Evolutionary conservation across 164 flowering plant genomes (phyloP).

Genomic region (Nymphaea thermarum): DNA sequence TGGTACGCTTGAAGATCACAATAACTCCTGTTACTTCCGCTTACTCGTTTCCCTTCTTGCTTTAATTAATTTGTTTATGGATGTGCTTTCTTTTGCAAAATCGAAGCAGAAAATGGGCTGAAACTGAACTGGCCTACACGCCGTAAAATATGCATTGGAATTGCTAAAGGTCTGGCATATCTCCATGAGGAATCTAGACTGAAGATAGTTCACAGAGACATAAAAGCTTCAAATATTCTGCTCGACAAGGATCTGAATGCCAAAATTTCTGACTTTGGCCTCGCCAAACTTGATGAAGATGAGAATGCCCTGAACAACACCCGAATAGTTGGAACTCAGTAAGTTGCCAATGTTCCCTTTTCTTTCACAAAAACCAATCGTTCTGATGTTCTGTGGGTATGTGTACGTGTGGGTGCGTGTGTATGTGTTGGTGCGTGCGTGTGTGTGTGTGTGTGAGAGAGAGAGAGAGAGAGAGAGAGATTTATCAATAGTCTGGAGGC

Average conservation of each 20-base stretch:
- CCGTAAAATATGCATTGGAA: slow-evolving; percentile 46
- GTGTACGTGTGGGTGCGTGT: too few relatives aligned
- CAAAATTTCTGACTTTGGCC: slow-evolving; percentile 2
- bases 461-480: neutral
- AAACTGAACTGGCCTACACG: slow-evolving; percentile 59
- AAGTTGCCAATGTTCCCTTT: neutral
- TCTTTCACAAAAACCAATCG: neutral
- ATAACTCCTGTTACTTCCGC: neutral
- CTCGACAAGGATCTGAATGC: slow-evolving; percentile 6
- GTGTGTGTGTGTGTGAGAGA: too few relatives aligned
- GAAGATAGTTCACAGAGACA: too few relatives aligned
- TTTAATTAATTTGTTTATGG: neutral
- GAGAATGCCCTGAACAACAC: neutral
- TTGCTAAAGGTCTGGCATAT: slow-evolving; percentile 19
- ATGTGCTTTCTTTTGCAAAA: neutral
- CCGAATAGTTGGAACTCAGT: neutral
- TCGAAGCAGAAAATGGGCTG: slow-evolving; percentile 6
- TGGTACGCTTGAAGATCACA: slow-evolving; percentile 14
- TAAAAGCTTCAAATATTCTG: slow-evolving; percentile 4
- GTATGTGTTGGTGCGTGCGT: too few relatives aligned
- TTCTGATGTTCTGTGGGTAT: too few relatives aligned
- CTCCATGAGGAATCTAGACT: too few relatives aligned
- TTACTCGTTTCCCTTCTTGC: neutral
- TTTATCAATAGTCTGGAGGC: too few relatives aligned
- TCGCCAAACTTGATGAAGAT: neutral